Conservation (phyloP, 2,329 filamentous ascomycete genomes). For the Venturia asperata region DNA sequence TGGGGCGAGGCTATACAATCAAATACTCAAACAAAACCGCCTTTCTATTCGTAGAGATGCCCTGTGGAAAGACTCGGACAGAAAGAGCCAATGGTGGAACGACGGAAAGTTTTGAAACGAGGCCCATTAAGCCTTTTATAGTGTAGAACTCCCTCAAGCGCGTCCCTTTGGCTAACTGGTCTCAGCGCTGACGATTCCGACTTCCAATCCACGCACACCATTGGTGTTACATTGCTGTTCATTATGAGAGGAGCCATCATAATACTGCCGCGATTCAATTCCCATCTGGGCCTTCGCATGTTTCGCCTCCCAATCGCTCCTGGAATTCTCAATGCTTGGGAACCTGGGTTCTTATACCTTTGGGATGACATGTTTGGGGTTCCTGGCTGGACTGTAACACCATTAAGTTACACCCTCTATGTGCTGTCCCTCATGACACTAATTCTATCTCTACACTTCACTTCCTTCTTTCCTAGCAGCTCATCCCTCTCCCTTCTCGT, state of each 20-base stretch:
- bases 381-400: not conserved
- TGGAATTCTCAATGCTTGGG: not conserved
- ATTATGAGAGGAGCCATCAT: not conserved
- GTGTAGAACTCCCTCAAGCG: not conserved
- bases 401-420: not conserved
- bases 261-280: not conserved
- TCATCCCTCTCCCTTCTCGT: not conserved
- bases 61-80: not conserved
- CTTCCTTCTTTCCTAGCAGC: not conserved
- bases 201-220: not conserved
- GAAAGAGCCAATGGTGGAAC: not conserved
- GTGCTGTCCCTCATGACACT: not conserved
- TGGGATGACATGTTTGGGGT: not conserved
- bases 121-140: not conserved
- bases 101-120: not conserved
- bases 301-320: not conserved
- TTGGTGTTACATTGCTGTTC: no score
- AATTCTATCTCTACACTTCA: not conserved
- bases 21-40: not conserved
- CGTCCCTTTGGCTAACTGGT: not conserved
- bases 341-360: not conserved
- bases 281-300: not conserved
- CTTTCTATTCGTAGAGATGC: constrained; percentile 4
- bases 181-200: not conserved
- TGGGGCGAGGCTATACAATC: not conserved